Conservation (phyloP, 495 filamentous ascomycete species). For the Penicillium dipodomyicola region DNA sequence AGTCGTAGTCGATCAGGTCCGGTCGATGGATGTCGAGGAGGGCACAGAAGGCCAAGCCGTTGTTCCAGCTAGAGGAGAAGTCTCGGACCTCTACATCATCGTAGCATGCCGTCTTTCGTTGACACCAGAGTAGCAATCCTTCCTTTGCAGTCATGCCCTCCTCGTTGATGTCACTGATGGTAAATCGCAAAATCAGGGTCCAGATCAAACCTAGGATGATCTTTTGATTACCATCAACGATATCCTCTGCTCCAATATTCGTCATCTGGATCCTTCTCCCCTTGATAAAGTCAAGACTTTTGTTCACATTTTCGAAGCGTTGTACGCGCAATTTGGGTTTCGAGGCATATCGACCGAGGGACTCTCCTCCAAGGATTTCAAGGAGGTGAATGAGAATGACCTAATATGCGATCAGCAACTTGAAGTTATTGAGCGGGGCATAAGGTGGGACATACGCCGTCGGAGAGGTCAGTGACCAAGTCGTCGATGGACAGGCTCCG, state of each 20-base stretch:
- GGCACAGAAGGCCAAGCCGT: slow-evolving; percentile 94
- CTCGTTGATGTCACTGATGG: slow-evolving; percentile 96
- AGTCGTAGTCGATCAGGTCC: slow-evolving; percentile 94
- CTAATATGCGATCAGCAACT: slow-evolving; percentile 41
- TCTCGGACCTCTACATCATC: slow-evolving; percentile 92
- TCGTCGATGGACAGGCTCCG: slow-evolving; percentile 76
- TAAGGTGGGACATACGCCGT: slow-evolving; percentile 66
- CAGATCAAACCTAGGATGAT: slow-evolving; percentile 96
- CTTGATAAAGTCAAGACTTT: slow-evolving; percentile 89
- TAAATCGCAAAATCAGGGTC: slow-evolving; percentile 96
- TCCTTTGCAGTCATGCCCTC: slow-evolving; percentile 98
- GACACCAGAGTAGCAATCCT: slow-evolving; percentile 93
- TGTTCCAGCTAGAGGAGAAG: slow-evolving; percentile 95
- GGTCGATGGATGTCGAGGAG: slow-evolving; percentile 95
- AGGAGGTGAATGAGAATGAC: slow-evolving; percentile 93
- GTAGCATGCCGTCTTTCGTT: slow-evolving; percentile 97
- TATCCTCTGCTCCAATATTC: slow-evolving; percentile 97
- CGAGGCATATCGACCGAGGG: slow-evolving; percentile 92
- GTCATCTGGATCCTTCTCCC: slow-evolving; percentile 90
- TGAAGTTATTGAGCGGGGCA: slow-evolving; percentile 6
- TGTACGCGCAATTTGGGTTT: slow-evolving; percentile 95
- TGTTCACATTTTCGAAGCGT: slow-evolving; percentile 97
- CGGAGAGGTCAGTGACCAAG: slow-evolving; percentile 82
- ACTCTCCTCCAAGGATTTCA: slow-evolving; percentile 90
- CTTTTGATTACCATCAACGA: slow-evolving; percentile 96